phyloP scores from a whole-genome alignment of 441 rosid genomes.

The Eruca vesicaria region DNA sequence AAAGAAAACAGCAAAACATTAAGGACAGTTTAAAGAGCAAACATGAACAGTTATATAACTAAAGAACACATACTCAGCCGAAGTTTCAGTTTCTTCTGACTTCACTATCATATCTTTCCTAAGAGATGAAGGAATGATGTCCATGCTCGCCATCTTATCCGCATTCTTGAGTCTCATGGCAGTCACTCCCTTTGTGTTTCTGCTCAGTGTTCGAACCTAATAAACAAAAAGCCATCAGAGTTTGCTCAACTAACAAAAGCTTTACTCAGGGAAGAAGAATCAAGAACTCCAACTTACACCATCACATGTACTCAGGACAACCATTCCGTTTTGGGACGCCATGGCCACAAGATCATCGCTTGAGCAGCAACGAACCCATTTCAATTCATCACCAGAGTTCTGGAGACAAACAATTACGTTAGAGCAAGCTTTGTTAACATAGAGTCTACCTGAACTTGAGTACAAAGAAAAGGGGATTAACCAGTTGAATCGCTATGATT shows the following conservation, averaged over 20 bases:
- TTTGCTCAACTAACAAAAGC: not conserved
- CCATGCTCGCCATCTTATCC: conserved; percentile 93
- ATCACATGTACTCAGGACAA: conserved; percentile 77
- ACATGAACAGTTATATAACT: not conserved
- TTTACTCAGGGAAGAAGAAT: conserved; percentile 7
- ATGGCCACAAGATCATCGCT: conserved; percentile 91
- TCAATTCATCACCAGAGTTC: conserved; percentile 96
- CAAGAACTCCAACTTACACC: conserved; percentile 46
- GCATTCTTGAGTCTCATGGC: conserved; percentile 84
- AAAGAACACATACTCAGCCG: conserved; percentile 45
- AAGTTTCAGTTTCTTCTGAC: conserved; percentile 44
- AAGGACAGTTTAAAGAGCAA: not conserved
- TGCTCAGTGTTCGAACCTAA: conserved; percentile 82
- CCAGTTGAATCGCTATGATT: conserved; percentile 96
- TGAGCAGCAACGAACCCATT: conserved; percentile 95
- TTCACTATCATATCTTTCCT: conserved; percentile 51
- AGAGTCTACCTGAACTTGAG: not conserved
- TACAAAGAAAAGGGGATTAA: conserved; percentile 36
- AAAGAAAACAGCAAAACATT: not conserved
- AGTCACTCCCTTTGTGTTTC: conserved; percentile 85
- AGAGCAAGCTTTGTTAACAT: not conserved
- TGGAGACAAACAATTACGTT: conserved; percentile 31
- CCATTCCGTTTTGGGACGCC: conserved; percentile 98
- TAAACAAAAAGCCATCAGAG: conserved; percentile 25
- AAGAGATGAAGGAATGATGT: conserved; percentile 70